Evolutionary conservation across 345 rosid species (phyloP).

Genomic region (Murraya paniculata): DNA sequence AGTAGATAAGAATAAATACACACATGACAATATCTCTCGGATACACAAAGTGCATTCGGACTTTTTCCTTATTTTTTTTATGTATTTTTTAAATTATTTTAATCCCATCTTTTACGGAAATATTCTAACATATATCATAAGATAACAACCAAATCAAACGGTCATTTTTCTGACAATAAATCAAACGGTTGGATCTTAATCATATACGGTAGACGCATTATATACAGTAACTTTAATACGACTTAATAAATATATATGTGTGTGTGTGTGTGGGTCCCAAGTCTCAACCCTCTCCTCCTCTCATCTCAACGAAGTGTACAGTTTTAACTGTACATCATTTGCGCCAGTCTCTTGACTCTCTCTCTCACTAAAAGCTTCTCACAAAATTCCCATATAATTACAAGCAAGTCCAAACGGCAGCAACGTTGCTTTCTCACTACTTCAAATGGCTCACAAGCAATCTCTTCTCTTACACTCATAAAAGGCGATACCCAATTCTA

Average conservation of each 20-base stretch:
- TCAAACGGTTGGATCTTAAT: not conserved
- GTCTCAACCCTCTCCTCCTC: not conserved
- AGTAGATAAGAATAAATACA: too few species aligned
- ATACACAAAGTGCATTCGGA: too few species aligned
- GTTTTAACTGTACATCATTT: constrained; percentile 1
- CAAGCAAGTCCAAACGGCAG: constrained; percentile 1
- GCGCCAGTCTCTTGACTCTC: not conserved
- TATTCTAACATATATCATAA: too few species aligned
- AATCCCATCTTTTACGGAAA: too few species aligned
- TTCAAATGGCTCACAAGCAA: constrained; percentile 24
- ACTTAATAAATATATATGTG: too few species aligned
- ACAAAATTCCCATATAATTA: constrained; percentile 4
- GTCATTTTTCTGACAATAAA: not conserved
- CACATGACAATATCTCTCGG: too few species aligned
- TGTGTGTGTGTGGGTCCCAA: constrained; percentile 24
- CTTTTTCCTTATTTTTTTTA: too few species aligned
- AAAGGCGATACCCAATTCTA: not conserved
- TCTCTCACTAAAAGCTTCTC: not conserved
- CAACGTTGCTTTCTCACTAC: constrained; percentile 34
- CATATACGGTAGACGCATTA: not conserved
- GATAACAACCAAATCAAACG: not conserved
- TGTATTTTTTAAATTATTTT: too few species aligned
- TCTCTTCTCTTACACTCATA: constrained; percentile 11
- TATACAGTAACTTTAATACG: not conserved
- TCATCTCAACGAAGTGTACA: constrained; percentile 24